These are phyloP conservation scores for Penicillium ochrochloron DNA, from an alignment of 495 filamentous ascomycete species.

Conservation along the genomic window DNA sequence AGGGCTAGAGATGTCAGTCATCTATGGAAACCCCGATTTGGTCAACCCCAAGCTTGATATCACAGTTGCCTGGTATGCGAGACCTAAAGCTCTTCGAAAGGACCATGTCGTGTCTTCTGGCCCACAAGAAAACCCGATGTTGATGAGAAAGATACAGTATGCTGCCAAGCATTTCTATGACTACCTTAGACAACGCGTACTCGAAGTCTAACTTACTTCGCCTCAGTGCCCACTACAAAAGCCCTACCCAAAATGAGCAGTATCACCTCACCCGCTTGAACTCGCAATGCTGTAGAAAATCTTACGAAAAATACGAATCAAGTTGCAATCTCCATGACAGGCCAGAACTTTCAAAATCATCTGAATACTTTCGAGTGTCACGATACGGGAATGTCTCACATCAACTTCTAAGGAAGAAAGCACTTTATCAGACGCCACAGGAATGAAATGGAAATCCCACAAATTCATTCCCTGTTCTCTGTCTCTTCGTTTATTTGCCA, in stretches of 20 bases:
- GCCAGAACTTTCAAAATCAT: background rate
- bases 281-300: background rate
- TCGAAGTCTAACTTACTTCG: background rate
- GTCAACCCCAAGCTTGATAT: no score
- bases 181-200: background rate
- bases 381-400: background rate
- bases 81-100: no score
- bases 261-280: no score
- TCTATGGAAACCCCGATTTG: no score
- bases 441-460: background rate
- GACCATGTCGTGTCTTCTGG: no score
- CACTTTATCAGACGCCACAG: background rate
- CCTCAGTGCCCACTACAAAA: background rate
- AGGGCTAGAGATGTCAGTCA: no score
- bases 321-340: background rate
- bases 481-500: no score
- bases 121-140: no score
- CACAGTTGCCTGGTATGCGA: no score
- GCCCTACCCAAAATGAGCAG: background rate
- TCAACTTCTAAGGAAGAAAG: background rate
- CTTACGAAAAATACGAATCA: background rate
- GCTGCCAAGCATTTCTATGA: background rate
- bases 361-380: background rate
- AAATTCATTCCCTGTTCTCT: no score
- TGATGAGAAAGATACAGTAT: background rate